Evolutionary conservation across 805 yeast species (phyloP).

Genomic region (Nakazawaea laoshanensis): DNA sequence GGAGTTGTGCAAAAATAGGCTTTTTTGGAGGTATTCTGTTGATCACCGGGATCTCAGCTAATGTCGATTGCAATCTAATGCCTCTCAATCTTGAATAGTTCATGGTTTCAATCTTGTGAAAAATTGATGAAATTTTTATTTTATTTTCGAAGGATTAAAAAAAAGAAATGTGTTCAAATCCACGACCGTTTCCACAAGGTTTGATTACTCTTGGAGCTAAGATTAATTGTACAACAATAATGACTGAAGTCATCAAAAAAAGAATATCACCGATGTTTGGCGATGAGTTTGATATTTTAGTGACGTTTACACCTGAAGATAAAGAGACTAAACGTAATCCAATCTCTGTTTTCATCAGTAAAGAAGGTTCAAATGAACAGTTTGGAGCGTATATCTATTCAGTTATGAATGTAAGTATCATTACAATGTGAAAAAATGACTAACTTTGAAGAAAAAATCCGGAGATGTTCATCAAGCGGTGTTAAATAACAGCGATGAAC

Average conservation of each 20-base stretch:
- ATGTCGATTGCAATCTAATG: conserved; percentile 14
- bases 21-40: neutral
- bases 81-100: conserved; percentile 2
- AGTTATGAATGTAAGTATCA: conserved; percentile 25
- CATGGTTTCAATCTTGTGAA: neutral
- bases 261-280: conserved; percentile 18
- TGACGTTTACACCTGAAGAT: conserved; percentile 9
- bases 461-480: conserved; percentile 31
- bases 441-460: conserved; percentile 8
- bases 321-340: conserved; percentile 21
- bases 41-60: conserved; percentile 8
- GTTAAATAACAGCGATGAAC: conserved; percentile 31
- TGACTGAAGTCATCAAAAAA: conserved; percentile 12
- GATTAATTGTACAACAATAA: too few relatives aligned
- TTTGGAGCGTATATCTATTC: conserved; percentile 39
- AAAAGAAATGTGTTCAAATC: too few relatives aligned
- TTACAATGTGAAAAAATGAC: too few relatives aligned
- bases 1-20: conserved; percentile 18
- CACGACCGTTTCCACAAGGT: too few relatives aligned
- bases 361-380: conserved; percentile 19
- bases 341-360: conserved; percentile 26
- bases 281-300: conserved; percentile 16
- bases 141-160: too few relatives aligned
- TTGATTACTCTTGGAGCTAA: too few relatives aligned
- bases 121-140: conserved; percentile 3